These are phyloP conservation scores for Hippophae tibetana DNA, from an alignment of 306 rosid genomes.

Conservation along the genomic window DNA sequence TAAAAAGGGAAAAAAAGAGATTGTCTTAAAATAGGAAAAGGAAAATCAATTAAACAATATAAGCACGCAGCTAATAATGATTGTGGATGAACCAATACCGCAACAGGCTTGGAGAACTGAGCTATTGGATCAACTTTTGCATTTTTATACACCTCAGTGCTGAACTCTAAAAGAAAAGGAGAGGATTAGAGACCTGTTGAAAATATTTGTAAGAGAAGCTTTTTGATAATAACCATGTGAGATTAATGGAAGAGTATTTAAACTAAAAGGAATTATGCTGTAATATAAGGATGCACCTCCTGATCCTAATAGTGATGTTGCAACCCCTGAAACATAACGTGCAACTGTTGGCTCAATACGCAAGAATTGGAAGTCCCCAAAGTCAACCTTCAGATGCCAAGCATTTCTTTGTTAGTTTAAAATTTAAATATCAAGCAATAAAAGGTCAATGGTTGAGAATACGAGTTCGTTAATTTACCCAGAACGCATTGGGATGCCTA, in stretches of 20 bases:
- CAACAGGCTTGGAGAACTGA: slow-evolving; percentile 90
- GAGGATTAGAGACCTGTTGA: too few relatives aligned
- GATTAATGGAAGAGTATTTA: neutral
- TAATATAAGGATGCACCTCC: slow-evolving; percentile 53
- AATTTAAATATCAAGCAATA: neutral
- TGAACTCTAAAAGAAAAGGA: slow-evolving; percentile 42
- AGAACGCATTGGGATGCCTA: slow-evolving; percentile 81
- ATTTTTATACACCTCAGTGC: slow-evolving; percentile 57
- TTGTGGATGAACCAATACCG: slow-evolving; percentile 37
- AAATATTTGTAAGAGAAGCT: too few relatives aligned
- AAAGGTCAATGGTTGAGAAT: slow-evolving; percentile 13
- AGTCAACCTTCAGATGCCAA: slow-evolving; percentile 74
- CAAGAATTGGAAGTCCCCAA: slow-evolving; percentile 86
- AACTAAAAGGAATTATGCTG: slow-evolving; percentile 9
- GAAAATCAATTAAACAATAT: slow-evolving; percentile 3
- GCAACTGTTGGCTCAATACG: slow-evolving; percentile 73
- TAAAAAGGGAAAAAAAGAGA: slow-evolving; percentile 1
- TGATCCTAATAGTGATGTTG: slow-evolving; percentile 83
- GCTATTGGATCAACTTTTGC: slow-evolving; percentile 82
- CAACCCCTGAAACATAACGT: slow-evolving; percentile 80
- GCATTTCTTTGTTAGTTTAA: slow-evolving; percentile 11
- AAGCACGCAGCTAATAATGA: slow-evolving; percentile 13
- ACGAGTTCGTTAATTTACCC: slow-evolving; percentile 48
- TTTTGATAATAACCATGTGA: neutral
- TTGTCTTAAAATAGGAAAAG: slow-evolving; percentile 14